Evolutionary conservation across 352 stramenopile genomes (phyloP).

Genomic region (Pythium sukuiense): DNA sequence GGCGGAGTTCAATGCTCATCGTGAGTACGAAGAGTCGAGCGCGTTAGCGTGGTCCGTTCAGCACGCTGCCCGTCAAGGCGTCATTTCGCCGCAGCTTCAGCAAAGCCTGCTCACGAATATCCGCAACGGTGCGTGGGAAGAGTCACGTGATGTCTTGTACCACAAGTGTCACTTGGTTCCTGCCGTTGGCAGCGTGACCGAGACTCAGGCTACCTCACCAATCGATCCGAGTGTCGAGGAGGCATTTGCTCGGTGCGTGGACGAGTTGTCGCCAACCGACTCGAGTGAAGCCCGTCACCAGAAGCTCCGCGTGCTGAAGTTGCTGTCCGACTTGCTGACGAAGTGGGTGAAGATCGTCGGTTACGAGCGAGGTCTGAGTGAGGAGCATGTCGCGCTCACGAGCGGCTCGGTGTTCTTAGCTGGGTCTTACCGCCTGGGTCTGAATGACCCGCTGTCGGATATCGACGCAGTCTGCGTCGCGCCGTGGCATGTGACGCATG

Average conservation of each 20-base stretch:
- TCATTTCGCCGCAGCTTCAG: constrained; percentile 64
- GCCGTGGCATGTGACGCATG: constrained; percentile 77
- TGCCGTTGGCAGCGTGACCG: constrained; percentile 64
- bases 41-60: constrained; percentile 70
- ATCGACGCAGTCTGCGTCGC: constrained; percentile 85
- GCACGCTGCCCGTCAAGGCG: constrained; percentile 59
- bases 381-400: constrained; percentile 75
- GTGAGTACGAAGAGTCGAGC: constrained; percentile 71
- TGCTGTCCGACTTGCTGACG: constrained; percentile 68
- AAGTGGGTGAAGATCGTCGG: constrained; percentile 80
- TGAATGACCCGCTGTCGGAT: constrained; percentile 82
- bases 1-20: constrained; percentile 64
- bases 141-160: constrained; percentile 80
- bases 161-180: constrained; percentile 77
- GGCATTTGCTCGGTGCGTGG: constrained; percentile 56
- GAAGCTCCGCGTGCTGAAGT: constrained; percentile 71
- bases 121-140: constrained; percentile 53
- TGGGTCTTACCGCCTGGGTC: constrained; percentile 85
- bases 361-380: constrained; percentile 55
- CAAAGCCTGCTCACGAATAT: constrained; percentile 70
- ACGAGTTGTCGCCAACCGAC: constrained; percentile 58
- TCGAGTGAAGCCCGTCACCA: constrained; percentile 44
- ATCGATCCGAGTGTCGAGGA: constrained; percentile 38
- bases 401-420: constrained; percentile 77
- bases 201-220: constrained; percentile 36